Base-by-base conservation (phyloP, 2,329 filamentous ascomycete species). In the Didymella pinodella region DNA sequence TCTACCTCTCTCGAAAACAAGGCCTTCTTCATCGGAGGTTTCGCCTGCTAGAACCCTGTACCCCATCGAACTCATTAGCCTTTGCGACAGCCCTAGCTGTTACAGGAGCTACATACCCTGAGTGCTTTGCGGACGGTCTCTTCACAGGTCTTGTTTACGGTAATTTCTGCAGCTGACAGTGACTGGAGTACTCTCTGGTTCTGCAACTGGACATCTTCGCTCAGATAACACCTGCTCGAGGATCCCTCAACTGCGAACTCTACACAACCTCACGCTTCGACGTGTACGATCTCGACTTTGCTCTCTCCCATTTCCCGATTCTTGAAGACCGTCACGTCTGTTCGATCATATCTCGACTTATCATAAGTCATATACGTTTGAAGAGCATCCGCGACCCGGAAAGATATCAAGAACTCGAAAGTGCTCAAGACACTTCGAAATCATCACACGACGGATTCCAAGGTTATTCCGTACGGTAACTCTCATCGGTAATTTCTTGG, bases 141-240 rank as follows among this genome's bases (percentile, higher is more conserved):
- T 76, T 60, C 62, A 63, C 69, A 75, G 72, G 70, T 74, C 74
- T 77, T 77, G 73, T 76, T 74, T 66, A 59, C 69, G 71, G 76
- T 77, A 74, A 77, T 75, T 59, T 75, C 76, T 78, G 76, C 69
- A 76, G 77, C 72, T 75, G 75, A 77, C 77, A 72, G 77, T 77
- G 76, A 75, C 76, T 79, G 77, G 77, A 78, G 75, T 68, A 61
- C 62, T 47, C 68, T 72, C 68, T 65, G 64, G 70, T 71, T 46
- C 53, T 70, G 68, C 73, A 71, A 61, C 68, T 71, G 69, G 69
- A 66, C 65, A 53, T 53, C 64, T 71, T 71, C 70, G 72, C 72
- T 62, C 72, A 75, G 61, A 67, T 69, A 64, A 69, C 59, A 65
- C 54, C 68, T 70, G 71, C 62, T 70, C 71, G 69, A 70, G 67